phyloP scores from a whole-genome alignment of 1,284 basidiomycete species.

The Cutaneotrichosporon dermatis region DNA sequence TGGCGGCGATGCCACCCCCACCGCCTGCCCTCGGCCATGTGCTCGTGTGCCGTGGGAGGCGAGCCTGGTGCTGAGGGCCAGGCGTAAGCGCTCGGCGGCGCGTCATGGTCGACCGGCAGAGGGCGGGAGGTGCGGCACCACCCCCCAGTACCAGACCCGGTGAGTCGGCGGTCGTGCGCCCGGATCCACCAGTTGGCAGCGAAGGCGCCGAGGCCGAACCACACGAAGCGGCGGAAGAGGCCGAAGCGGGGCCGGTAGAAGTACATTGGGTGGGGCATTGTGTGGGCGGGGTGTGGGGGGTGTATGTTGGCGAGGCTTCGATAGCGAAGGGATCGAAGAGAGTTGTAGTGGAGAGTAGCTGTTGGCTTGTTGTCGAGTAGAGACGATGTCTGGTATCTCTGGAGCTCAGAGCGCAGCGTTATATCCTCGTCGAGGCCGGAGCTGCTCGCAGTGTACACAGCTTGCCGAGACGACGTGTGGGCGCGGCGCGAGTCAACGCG shows the following conservation, averaged over 20 bases:
- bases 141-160: no score
- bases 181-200: conserved; percentile 1
- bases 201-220: not conserved
- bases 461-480: no score
- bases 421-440: no score
- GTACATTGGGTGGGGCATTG: not conserved
- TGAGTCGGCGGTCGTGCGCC: not conserved
- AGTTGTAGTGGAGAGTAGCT: no score
- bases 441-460: no score
- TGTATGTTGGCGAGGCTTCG: no score
- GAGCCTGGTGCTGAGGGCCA: not conserved
- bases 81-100: not conserved
- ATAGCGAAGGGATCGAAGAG: no score
- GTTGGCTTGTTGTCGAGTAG: no score
- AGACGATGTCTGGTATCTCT: no score
- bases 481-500: no score
- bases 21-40: not conserved
- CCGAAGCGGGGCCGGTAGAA: not conserved
- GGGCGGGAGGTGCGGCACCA: not conserved
- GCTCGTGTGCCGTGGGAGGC: not conserved
- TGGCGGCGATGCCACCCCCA: not conserved
- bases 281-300: no score
- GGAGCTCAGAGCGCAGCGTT: no score
- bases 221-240: not conserved
- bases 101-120: not conserved